A percentile compares a stretch with the other conserved stretches of the same genome.
phyloP scores from a whole-genome alignment of 352 stramenopile species.

The Globisporangium echinulatum region DNA sequence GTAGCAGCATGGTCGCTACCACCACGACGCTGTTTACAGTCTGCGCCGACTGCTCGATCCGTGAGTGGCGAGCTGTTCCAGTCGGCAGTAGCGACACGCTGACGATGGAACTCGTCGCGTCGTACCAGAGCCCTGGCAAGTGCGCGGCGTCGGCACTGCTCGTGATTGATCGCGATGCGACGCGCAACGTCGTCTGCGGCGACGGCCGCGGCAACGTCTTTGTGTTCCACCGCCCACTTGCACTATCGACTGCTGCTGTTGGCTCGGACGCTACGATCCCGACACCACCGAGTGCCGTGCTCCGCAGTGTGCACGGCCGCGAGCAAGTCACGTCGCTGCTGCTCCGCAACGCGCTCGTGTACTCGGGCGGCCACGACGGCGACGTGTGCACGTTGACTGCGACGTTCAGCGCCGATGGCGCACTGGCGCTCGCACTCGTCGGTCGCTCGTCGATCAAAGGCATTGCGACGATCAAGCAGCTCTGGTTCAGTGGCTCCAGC shows the following conservation, averaged over 20 bases:
- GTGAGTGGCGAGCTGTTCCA: constrained; percentile 44
- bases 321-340: constrained; percentile 63
- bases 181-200: constrained; percentile 56
- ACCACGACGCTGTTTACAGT: constrained; percentile 43
- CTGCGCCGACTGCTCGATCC: constrained; percentile 47
- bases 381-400: constrained; percentile 65
- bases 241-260: background rate
- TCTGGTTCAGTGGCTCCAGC: constrained; percentile 28
- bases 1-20: constrained; percentile 9
- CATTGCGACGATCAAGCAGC: constrained; percentile 66
- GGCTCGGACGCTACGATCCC: background rate
- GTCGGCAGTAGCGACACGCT: background rate
- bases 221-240: constrained; percentile 37
- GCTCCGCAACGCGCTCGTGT: constrained; percentile 28
- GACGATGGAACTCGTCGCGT: constrained; percentile 29
- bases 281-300: constrained; percentile 18
- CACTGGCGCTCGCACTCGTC: constrained; percentile 25
- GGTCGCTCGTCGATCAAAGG: constrained; percentile 72
- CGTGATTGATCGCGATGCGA: constrained; percentile 32
- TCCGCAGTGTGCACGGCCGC: constrained; percentile 55
- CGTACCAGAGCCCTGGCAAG: constrained; percentile 53
- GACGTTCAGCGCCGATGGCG: constrained; percentile 15
- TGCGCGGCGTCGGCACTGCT: constrained; percentile 44
- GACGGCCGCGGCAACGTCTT: constrained; percentile 72
- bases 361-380: constrained; percentile 76